A percentile compares a stretch with the other conserved stretches of the same genome.
phyloP scores from a whole-genome alignment of 1,139 yeast genomes.

The Meyerozyma smithsonii region DNA sequence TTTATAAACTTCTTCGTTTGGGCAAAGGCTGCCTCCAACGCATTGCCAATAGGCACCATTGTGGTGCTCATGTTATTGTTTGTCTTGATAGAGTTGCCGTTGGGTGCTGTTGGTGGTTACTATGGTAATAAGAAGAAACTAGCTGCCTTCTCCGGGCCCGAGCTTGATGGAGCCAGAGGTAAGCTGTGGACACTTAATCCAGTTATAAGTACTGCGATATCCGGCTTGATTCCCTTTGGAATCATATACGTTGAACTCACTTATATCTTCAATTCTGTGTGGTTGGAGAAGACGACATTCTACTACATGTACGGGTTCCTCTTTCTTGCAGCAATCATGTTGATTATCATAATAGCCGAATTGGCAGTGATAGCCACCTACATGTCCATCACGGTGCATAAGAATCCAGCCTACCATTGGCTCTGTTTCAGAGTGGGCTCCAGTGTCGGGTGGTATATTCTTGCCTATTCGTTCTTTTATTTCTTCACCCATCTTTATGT shows the following conservation, averaged over 20 bases:
- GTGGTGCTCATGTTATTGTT: conserved; percentile 44
- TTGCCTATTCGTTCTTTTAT: conserved; percentile 65
- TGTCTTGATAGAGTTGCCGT: conserved; percentile 64
- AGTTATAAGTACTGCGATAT: conserved; percentile 27
- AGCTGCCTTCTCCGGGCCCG: conserved; percentile 16
- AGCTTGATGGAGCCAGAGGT: conserved; percentile 4
- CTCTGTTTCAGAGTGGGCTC: conserved; percentile 69
- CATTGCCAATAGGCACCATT: conserved; percentile 72
- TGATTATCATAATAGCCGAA: conserved; percentile 63
- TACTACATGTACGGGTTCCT: conserved; percentile 80
- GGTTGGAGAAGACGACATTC: conserved; percentile 77
- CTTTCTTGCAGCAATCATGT: conserved; percentile 53
- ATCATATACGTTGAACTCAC: conserved; percentile 77
- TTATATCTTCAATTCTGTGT: conserved; percentile 69
- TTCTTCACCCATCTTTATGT: conserved; percentile 51
- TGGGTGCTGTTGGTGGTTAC: conserved; percentile 68
- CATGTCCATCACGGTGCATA: conserved; percentile 51
- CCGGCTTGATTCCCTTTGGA: conserved; percentile 73
- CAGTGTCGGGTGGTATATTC: conserved; percentile 67
- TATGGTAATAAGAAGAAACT: conserved; percentile 44
- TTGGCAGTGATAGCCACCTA: conserved; percentile 71
- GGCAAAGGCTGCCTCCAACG: conserved; percentile 72
- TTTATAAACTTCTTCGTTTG: conserved; percentile 65
- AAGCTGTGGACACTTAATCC: conserved; percentile 18
- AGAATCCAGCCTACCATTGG: conserved; percentile 83